phyloP scores from a whole-genome alignment of 1,284 basidiomycete species.

The Melampsora larici-populina region DNA sequence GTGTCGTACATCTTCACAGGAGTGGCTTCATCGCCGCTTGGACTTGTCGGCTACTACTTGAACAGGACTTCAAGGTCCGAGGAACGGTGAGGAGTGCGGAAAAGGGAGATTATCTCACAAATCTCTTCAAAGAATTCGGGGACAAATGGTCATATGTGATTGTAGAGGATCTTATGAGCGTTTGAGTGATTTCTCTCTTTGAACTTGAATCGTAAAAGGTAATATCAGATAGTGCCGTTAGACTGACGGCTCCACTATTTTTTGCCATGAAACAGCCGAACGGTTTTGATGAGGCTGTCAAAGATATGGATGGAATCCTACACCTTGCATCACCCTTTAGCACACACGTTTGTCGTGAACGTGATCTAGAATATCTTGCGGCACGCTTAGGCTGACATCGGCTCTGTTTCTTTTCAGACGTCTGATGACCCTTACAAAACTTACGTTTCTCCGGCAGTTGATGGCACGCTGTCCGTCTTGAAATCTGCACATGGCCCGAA shows the following conservation, averaged over 20 bases:
- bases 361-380: background rate
- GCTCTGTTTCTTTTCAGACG: conserved; percentile 30
- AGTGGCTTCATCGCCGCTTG: conserved; percentile 4
- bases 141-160: background rate
- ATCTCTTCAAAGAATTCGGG: background rate
- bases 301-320: conserved; percentile 54
- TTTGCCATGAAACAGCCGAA: background rate
- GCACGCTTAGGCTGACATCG: background rate
- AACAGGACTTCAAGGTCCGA: background rate
- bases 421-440: conserved; percentile 49
- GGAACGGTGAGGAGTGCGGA: conserved; percentile 2
- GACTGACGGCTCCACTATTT: too few relatives aligned
- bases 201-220: too few relatives aligned
- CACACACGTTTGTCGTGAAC: background rate
- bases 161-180: background rate
- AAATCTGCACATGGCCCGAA: conserved; percentile 49
- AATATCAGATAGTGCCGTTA: too few relatives aligned
- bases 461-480: conserved; percentile 56
- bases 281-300: conserved; percentile 55
- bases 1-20: background rate
- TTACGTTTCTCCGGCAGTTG: conserved; percentile 56
- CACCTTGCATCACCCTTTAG: conserved; percentile 41
- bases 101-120: conserved; percentile 1
- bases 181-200: background rate
- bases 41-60: background rate